A percentile compares a stretch with the other conserved stretches of the same genome.
Conservation (phyloP, 495 filamentous ascomycete genomes). For the Cercophora samala region DNA sequence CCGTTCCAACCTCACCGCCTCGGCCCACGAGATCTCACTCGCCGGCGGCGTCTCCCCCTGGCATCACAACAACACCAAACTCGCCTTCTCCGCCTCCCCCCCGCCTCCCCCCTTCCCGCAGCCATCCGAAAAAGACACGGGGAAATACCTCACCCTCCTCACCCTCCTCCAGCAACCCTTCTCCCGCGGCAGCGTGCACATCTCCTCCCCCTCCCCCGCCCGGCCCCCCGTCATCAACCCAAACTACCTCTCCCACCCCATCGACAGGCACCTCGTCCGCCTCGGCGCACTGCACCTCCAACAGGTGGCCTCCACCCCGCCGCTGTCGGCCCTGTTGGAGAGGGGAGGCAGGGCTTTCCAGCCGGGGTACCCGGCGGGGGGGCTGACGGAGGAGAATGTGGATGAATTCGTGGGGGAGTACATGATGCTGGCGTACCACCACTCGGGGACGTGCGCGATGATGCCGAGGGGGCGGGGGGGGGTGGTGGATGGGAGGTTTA, state of each 20-base stretch:
- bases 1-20: not conserved
- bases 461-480: constrained; percentile 21
- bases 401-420: constrained; percentile 25
- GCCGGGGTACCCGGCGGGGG: not conserved
- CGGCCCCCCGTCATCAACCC: constrained; percentile 48
- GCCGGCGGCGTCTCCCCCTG: constrained; percentile 71
- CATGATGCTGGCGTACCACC: constrained; percentile 27
- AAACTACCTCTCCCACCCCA: constrained; percentile 48
- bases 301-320: constrained; percentile 35
- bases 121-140: not conserved
- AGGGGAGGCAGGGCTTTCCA: not conserved
- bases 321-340: constrained; percentile 21
- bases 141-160: constrained; percentile 24
- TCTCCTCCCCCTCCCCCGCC: constrained; percentile 36
- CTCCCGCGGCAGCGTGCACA: constrained; percentile 52
- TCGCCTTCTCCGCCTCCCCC: constrained; percentile 6
- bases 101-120: constrained; percentile 8
- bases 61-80: constrained; percentile 31
- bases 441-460: constrained; percentile 30
- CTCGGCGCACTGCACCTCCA: constrained; percentile 34
- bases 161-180: constrained; percentile 42
- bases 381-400: constrained; percentile 15
- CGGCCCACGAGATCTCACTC: constrained; percentile 44
- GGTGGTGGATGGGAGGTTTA: constrained; percentile 13
- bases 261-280: constrained; percentile 45